Conservation (phyloP, 2,329 filamentous ascomycete species). For the Penicillium glabrum region DNA sequence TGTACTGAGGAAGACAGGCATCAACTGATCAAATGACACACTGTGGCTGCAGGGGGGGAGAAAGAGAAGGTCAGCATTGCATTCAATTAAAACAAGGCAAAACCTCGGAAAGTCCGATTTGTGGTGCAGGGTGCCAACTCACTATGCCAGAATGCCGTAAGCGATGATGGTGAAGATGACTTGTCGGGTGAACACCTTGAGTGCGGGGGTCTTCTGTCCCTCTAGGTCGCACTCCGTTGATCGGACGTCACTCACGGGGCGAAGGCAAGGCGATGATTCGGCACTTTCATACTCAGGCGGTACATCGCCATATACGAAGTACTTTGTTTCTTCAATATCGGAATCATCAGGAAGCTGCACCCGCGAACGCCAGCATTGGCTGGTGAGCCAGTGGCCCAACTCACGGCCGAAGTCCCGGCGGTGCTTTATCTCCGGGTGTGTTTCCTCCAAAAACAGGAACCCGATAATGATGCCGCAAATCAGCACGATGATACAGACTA, state of each 20-base stretch:
- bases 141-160: slow-evolving; percentile 94
- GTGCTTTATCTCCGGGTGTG: slow-evolving; percentile 78
- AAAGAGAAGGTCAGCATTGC: slow-evolving; percentile 17
- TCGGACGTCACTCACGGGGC: slow-evolving; percentile 32
- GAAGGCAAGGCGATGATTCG: slow-evolving; percentile 54
- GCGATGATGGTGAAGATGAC: slow-evolving; percentile 85
- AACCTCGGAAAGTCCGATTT: neutral
- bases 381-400: slow-evolving; percentile 68
- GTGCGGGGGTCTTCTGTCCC: slow-evolving; percentile 43
- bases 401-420: slow-evolving; percentile 74
- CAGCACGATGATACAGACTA: slow-evolving; percentile 83
- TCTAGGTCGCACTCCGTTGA: slow-evolving; percentile 42
- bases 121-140: slow-evolving; percentile 48
- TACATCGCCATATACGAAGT: slow-evolving; percentile 63
- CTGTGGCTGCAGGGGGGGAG: slow-evolving; percentile 67
- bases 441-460: slow-evolving; percentile 88
- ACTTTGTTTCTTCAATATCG: slow-evolving; percentile 34
- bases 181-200: slow-evolving; percentile 75
- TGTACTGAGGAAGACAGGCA: slow-evolving; percentile 88
- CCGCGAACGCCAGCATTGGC: slow-evolving; percentile 28
- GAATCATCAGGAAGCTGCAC: slow-evolving; percentile 48
- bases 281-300: slow-evolving; percentile 68
- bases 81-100: slow-evolving; percentile 37
- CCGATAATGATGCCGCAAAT: slow-evolving; percentile 74
- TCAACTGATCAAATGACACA: slow-evolving; percentile 91